Conservation (phyloP, 305 asterid genomes). For the Stenogyne calaminthoides region DNA sequence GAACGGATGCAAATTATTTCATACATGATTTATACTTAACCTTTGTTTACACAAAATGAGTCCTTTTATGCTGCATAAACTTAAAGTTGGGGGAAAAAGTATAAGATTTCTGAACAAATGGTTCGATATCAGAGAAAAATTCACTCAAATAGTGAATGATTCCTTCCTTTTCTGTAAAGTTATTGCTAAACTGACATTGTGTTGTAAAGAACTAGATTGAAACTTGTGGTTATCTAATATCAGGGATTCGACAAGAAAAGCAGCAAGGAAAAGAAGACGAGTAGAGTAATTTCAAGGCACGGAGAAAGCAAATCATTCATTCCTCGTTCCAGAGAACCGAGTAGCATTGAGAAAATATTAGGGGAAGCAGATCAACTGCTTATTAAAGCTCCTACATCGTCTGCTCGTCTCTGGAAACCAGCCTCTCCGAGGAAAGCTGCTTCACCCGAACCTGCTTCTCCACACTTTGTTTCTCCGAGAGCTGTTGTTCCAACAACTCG, state of each 20-base stretch:
- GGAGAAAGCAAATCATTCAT: slow-evolving; percentile 71
- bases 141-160: not conserved
- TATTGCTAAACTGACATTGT: no score
- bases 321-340: slow-evolving; percentile 77
- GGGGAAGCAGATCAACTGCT: slow-evolving; percentile 81
- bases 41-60: no score
- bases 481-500: slow-evolving; percentile 39
- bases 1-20: no score
- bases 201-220: not conserved
- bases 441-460: slow-evolving; percentile 40
- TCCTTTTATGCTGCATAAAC: no score
- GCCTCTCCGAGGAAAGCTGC: slow-evolving; percentile 41
- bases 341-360: slow-evolving; percentile 92
- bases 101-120: no score
- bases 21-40: no score
- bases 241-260: slow-evolving; percentile 71
- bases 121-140: not conserved
- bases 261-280: slow-evolving; percentile 63
- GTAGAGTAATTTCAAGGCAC: slow-evolving; percentile 50
- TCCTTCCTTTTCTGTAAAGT: no score
- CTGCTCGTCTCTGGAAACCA: slow-evolving; percentile 33
- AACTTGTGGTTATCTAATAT: not conserved
- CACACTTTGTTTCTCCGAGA: slow-evolving; percentile 15
- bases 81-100: no score
- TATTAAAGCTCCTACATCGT: slow-evolving; percentile 44